phyloP scores from a whole-genome alignment of 1,284 basidiomycete genomes.

The Puccinia polysora region DNA sequence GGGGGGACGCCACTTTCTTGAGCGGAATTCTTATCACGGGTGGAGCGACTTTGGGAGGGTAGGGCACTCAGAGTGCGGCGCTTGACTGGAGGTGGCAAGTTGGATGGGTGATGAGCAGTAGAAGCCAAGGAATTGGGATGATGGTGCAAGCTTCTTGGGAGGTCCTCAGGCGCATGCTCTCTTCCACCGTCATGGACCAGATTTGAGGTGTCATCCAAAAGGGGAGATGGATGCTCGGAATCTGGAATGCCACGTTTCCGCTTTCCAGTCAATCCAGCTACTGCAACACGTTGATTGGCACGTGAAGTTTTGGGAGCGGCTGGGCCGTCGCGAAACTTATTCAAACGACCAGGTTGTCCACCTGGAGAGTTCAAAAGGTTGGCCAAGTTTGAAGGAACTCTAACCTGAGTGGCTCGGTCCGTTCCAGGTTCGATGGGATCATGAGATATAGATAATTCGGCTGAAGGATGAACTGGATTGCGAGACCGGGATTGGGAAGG shows the following conservation, averaged over 20 bases:
- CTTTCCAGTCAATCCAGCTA: constrained; percentile 22
- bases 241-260: constrained; percentile 28
- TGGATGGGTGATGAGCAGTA: constrained; percentile 1
- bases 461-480: background rate
- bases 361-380: constrained; percentile 42
- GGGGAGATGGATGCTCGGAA: background rate
- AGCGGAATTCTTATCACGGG: constrained; percentile 5
- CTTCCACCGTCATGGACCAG: background rate
- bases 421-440: background rate
- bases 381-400: constrained; percentile 42
- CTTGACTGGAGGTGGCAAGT: background rate
- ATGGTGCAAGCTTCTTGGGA: background rate
- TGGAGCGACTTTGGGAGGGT: background rate
- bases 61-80: constrained; percentile 16
- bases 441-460: background rate
- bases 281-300: background rate
- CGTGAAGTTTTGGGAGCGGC: constrained; percentile 1
- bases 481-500: background rate
- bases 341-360: constrained; percentile 15
- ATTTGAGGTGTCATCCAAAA: background rate
- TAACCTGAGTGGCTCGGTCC: constrained; percentile 8
- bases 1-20: background rate
- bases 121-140: background rate
- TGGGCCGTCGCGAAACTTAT: background rate
- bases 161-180: constrained; percentile 4